Conservation (phyloP, 768 basidiomycete species). For the Mycena metata region DNA sequence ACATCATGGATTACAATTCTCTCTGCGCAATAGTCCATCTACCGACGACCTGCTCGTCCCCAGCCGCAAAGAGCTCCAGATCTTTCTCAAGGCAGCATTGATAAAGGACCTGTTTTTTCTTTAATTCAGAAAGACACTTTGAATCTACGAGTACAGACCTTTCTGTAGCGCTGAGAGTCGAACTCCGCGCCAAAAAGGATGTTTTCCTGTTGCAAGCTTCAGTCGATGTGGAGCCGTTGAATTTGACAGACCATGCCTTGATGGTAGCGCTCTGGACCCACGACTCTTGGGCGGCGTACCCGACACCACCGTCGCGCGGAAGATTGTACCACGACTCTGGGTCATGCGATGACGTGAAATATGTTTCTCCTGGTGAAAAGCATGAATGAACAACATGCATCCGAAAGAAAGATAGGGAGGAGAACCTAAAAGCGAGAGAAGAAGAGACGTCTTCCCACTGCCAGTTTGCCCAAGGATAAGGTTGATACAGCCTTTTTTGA, state of each 20-base stretch:
- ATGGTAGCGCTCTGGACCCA: slow-evolving; percentile 90
- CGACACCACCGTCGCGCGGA: slow-evolving; percentile 75
- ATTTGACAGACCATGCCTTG: slow-evolving; percentile 49
- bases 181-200: slow-evolving; percentile 85
- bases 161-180: slow-evolving; percentile 83
- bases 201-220: slow-evolving; percentile 65
- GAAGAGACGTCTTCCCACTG: slow-evolving; percentile 70
- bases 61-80: slow-evolving; percentile 75
- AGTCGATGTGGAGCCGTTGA: too few relatives aligned
- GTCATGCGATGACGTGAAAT: slow-evolving; percentile 63
- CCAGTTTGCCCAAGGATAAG: slow-evolving; percentile 71
- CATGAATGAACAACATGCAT: not conserved
- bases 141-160: not conserved
- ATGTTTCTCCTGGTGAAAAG: slow-evolving; percentile 67
- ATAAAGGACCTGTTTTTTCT: slow-evolving; percentile 11
- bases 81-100: slow-evolving; percentile 84
- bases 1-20: slow-evolving; percentile 34
- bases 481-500: slow-evolving; percentile 66
- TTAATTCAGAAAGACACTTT: not conserved
- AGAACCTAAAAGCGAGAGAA: slow-evolving; percentile 70
- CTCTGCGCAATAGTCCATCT: not conserved
- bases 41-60: slow-evolving; percentile 54
- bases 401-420: too few relatives aligned
- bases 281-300: slow-evolving; percentile 86
- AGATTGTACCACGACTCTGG: slow-evolving; percentile 76